Conservation (phyloP, 768 basidiomycete species). For the Exsudoporus frostii region DNA sequence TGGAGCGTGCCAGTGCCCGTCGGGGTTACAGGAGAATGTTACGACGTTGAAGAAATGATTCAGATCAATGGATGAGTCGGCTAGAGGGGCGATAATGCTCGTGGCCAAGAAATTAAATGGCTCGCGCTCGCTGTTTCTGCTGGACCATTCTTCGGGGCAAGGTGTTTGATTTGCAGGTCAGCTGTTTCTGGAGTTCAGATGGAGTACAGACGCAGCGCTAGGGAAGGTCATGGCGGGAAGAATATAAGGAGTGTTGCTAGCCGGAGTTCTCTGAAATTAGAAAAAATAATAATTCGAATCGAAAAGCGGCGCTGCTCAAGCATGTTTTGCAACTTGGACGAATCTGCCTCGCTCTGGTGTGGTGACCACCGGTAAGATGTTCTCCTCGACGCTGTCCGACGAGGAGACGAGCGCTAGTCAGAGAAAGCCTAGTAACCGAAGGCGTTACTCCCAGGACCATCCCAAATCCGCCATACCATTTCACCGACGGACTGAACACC, state of each 20-base stretch:
- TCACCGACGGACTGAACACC: background rate
- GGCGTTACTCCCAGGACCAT: background rate
- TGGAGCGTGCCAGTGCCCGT: slow-evolving; percentile 3
- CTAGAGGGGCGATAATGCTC: slow-evolving; percentile 8
- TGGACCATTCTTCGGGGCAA: slow-evolving; percentile 1
- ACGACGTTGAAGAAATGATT: background rate
- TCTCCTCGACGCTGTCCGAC: background rate
- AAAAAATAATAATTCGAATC: slow-evolving; percentile 32
- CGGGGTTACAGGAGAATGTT: background rate
- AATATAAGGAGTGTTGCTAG: slow-evolving; percentile 28
- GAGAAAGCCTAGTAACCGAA: background rate
- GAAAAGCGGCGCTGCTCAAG: slow-evolving; percentile 17
- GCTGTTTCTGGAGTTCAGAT: slow-evolving; percentile 7
- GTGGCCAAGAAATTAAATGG: background rate
- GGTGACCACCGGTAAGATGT: background rate
- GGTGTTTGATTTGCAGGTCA: background rate
- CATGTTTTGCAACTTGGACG: slow-evolving; percentile 11
- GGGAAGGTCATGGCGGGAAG: slow-evolving; percentile 24
- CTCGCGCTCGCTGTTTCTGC: background rate
- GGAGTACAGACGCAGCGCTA: slow-evolving; percentile 4
- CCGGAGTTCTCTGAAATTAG: slow-evolving; percentile 29
- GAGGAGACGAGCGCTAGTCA: background rate
- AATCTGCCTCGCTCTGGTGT: background rate
- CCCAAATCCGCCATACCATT: background rate
- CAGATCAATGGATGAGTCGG: background rate